Percentiles rank a stretch among this genome's conserved stretches.
These are phyloP conservation scores for Fusarium oligoseptatum DNA, from an alignment of 2,329 filamentous ascomycete genomes.

Conservation along the genomic window DNA sequence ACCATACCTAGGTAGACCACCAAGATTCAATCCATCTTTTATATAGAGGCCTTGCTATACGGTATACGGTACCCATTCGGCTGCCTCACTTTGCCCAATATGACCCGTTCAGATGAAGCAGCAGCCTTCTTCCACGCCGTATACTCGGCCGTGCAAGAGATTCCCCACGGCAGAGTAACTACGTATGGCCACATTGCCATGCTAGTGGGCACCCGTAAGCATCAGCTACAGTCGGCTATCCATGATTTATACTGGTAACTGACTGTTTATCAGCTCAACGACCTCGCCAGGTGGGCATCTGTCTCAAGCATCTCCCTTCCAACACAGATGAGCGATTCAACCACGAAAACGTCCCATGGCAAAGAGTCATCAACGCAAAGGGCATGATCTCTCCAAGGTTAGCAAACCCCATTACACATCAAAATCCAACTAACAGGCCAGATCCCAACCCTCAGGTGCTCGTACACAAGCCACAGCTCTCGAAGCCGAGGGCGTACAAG, in stretches of 20 bases:
- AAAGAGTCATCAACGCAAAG: constrained; percentile 90
- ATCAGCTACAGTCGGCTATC: too few relatives aligned
- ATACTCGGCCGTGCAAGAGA: constrained; percentile 86
- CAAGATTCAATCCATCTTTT: not conserved
- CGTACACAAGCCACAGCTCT: constrained; percentile 65
- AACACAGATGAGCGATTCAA: constrained; percentile 72
- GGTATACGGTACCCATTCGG: not conserved
- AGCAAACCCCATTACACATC: not conserved
- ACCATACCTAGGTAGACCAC: not conserved
- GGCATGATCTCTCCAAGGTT: constrained; percentile 88
- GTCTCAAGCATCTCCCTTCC: constrained; percentile 84
- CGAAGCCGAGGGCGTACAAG: constrained; percentile 65
- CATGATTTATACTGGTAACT: too few relatives aligned
- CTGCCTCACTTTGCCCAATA: constrained; percentile 48
- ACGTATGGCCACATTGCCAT: constrained; percentile 86
- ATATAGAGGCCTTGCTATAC: not conserved
- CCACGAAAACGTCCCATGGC: constrained; percentile 88
- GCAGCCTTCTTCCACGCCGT: constrained; percentile 81
- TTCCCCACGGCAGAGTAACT: constrained; percentile 86
- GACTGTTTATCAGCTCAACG: constrained; percentile 71
- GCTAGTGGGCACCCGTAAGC: constrained; percentile 79
- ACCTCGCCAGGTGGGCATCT: constrained; percentile 88
- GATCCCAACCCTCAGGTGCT: constrained; percentile 63
- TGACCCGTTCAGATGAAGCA: constrained; percentile 81
- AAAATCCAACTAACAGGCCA: constrained; percentile 38